Evolutionary conservation across 2,329 filamentous ascomycete species (phyloP), one percentile per base, ranked within the genome.

Genomic region (Cercospora zeae-maydis): DNA sequence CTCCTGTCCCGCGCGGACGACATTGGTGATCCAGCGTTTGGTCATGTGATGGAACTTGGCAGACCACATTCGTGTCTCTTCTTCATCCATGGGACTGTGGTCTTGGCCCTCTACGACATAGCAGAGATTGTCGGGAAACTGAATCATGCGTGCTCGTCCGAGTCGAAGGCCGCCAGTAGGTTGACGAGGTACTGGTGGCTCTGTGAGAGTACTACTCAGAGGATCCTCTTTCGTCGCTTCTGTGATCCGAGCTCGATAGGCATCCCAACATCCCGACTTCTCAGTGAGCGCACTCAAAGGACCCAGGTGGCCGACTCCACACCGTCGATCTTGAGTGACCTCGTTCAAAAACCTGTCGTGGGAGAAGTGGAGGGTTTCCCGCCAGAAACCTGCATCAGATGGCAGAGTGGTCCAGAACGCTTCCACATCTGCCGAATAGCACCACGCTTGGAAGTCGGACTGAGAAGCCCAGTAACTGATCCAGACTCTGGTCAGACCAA

Each of bases 21-120:
- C 58, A 33, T 39, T 54, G 37, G 24, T 60, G 58, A 27, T 53
- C 52, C 58, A 60, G 34, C 16, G 45, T 27, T 60, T 60, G n/a
- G 58, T 60, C 4, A 60, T 10, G 14, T 54, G n/a, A n/a, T 60
- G 33, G n/a, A 60, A 53, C 11, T 60, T 53, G 33, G 51, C 58
- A 27, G 30, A 33, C 58, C 58, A 60, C 33, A 52, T 42, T 9
- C 37, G 24, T 1, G 52, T 34, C 10, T 60, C 58, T 4, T 42
- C 37, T 30, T 21, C 58, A 0, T 53, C 33, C 58, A 60, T 54
- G 14, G 33, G 27, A 24, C 33, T 42, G 34, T 53, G 42, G 21
- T 47, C 42, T 47, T 47, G 42, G 11, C 42, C 42, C 13, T 47
- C 42, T 2, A 47, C 7, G 14, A 47, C 42, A 11, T 47, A 47